phyloP scores from a whole-genome alignment of 768 basidiomycete species.

The Polyporus arcularius region DNA sequence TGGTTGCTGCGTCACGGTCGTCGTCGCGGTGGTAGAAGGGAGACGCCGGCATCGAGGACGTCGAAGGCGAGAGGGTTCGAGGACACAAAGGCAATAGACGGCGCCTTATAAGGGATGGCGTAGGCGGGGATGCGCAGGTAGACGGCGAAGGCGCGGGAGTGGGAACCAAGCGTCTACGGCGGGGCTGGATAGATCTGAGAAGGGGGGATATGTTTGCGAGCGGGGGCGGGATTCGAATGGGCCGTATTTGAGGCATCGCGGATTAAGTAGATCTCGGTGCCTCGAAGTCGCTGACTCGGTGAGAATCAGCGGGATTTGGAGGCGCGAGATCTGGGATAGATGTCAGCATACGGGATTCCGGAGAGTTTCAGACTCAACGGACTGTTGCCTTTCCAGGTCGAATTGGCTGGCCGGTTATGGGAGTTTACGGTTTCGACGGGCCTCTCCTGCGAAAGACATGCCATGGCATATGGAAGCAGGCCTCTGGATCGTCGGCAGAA shows the following conservation, averaged over 20 bases:
- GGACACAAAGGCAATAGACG: slow-evolving; percentile 20
- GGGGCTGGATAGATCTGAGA: slow-evolving; percentile 36
- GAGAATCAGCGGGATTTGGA: slow-evolving; percentile 33
- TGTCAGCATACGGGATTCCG: slow-evolving; percentile 17
- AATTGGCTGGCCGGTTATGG: slow-evolving; percentile 10
- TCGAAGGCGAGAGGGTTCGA: slow-evolving; percentile 22
- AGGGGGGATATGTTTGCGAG: slow-evolving; percentile 45
- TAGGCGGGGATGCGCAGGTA: slow-evolving; percentile 25
- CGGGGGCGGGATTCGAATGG: slow-evolving; percentile 33
- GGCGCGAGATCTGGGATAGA: slow-evolving; percentile 16
- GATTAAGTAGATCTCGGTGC: slow-evolving; percentile 31
- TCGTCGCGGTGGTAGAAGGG: slow-evolving; percentile 32
- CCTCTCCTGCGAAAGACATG: slow-evolving; percentile 7
- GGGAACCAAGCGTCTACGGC: slow-evolving; percentile 24
- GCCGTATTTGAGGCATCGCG: slow-evolving; percentile 31
- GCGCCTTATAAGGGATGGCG: slow-evolving; percentile 43
- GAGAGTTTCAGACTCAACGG: slow-evolving; percentile 19
- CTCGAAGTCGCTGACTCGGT: slow-evolving; percentile 44
- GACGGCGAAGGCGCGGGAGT: slow-evolving; percentile 23
- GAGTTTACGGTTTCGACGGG: slow-evolving; percentile 15
- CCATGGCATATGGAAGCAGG: slow-evolving; percentile 14
- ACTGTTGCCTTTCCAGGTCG: slow-evolving; percentile 17
- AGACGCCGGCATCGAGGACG: slow-evolving; percentile 29
- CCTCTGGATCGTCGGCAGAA: slow-evolving; percentile 25
- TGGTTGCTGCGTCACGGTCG: slow-evolving; percentile 44